phyloP scores from a whole-genome alignment of 257 asterid genomes.

The Fraxinus cuspidata region DNA sequence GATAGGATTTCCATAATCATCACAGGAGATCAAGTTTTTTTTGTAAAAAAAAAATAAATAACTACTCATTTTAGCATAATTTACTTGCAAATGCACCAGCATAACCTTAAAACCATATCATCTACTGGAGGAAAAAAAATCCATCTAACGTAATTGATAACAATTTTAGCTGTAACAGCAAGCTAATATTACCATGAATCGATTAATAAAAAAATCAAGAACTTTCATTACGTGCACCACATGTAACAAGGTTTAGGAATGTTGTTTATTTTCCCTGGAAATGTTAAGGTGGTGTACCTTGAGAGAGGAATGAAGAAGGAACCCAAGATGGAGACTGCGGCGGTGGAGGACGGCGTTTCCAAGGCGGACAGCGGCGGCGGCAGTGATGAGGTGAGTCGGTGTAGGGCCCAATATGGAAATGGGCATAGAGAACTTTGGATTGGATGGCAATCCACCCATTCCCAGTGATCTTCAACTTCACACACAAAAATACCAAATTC shows the following conservation, averaged over 20 bases:
- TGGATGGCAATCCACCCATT: conserved; percentile 54
- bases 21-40: not conserved
- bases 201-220: not conserved
- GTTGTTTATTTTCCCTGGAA: not conserved
- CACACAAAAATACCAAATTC: not conserved
- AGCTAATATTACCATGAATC: not conserved
- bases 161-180: not conserved
- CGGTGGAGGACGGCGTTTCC: conserved; percentile 39
- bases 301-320: conserved; percentile 51
- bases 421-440: conserved; percentile 43
- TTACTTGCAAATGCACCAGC: not conserved
- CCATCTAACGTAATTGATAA: not conserved
- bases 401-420: conserved; percentile 36
- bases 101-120: not conserved
- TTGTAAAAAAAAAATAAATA: no score
- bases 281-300: conserved; percentile 41
- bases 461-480: conserved; percentile 2
- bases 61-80: not conserved
- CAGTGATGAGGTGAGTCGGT: conserved; percentile 39
- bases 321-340: conserved; percentile 49
- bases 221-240: not conserved
- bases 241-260: not conserved
- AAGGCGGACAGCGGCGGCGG: conserved; percentile 62
- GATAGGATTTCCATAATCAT: not conserved
- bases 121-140: no score